Base-by-base conservation (phyloP, 164 flowering plant genomes). In the Tinospora cordifolia region DNA sequence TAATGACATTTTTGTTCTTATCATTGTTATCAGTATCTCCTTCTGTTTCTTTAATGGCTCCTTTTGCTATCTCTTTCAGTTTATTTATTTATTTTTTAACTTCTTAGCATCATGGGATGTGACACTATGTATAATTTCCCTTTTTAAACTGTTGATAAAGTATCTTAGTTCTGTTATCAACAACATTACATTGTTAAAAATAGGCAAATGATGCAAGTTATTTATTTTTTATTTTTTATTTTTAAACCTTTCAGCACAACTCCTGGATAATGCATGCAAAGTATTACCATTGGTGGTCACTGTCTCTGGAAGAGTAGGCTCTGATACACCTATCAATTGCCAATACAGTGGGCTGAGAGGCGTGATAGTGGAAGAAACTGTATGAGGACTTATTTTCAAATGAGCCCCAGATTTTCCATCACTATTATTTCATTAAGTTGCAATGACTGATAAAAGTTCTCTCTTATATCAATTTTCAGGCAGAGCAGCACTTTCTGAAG, bases 351-450 rank as follows among this genome's bases (percentile, higher is more conserved):
- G 98, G 63, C 62, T 91, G 68, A 86, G 95, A 72, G 98, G 92
- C 70, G 99, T 92, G 26, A 91, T 95, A 57, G 96, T 91, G 26
- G 99, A 95, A 83, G 97, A 91, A 83, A 92, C 96, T 85, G 99
- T 95, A 86, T 6, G 62, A 57, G 1, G 57, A 38, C 2, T 67
- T 25, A 26, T 64, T 38, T 11, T 65, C 44, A 15, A 1, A 24
- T 39, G 13, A 19, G 15, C 72, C 12, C 21, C 3, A 58, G 17
- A 7, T 57, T 27, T 34, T 15, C 47, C 47, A 6, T 44, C 11
- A 27, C 34, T 21, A 26, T 57, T 63, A 2, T 69, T 66, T 65
- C 15, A 59, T 70, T 22, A 9, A 21, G 8, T 38, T 63, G 14
- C 8, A 24, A 17, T 51, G 4, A 8, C 24, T 58, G 58, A 14